These are phyloP conservation scores for Thermothelomyces thermophilus DNA, from an alignment of 2,329 filamentous ascomycete species.

Conservation along the genomic window DNA sequence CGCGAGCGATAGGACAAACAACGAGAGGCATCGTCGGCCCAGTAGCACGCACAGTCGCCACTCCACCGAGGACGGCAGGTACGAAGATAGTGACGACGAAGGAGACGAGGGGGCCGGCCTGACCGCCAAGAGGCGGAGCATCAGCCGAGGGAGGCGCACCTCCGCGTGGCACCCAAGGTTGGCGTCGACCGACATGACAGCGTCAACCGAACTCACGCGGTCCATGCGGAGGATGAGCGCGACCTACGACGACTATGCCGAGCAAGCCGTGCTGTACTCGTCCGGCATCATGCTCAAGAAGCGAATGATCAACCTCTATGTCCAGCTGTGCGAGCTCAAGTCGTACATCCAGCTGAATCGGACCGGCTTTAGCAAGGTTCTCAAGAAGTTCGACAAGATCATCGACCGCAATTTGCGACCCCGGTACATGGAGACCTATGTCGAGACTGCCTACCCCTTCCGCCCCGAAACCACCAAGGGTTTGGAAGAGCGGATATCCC, in stretches of 20 bases:
- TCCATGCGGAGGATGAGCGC: conserved; percentile 51
- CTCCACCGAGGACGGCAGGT: conserved; percentile 51
- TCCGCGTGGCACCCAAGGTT: conserved; percentile 33
- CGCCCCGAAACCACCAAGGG: conserved; percentile 61
- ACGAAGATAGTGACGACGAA: conserved; percentile 57
- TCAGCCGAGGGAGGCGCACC: conserved; percentile 33
- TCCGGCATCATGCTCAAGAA: conserved; percentile 86
- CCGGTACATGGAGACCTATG: conserved; percentile 65
- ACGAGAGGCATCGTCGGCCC: conserved; percentile 20
- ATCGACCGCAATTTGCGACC: conserved; percentile 73
- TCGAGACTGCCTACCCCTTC: conserved; percentile 79
- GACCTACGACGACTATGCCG: conserved; percentile 70
- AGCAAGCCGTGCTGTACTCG: conserved; percentile 61
- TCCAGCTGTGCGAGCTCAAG: conserved; percentile 89
- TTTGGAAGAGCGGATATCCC: conserved; percentile 64
- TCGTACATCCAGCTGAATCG: conserved; percentile 94
- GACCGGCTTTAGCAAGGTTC: conserved; percentile 90
- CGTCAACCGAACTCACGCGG: conserved; percentile 51
- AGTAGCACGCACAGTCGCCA: conserved; percentile 37
- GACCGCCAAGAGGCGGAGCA: conserved; percentile 36
- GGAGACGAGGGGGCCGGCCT: conserved; percentile 53
- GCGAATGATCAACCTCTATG: conserved; percentile 78
- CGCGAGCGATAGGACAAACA: conserved; percentile 18
- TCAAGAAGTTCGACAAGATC: conserved; percentile 99
- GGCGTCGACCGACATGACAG: conserved; percentile 50